Evolutionary conservation across 2,329 filamentous ascomycete species (phyloP).

Genomic region (Phyllosticta capitalensis): DNA sequence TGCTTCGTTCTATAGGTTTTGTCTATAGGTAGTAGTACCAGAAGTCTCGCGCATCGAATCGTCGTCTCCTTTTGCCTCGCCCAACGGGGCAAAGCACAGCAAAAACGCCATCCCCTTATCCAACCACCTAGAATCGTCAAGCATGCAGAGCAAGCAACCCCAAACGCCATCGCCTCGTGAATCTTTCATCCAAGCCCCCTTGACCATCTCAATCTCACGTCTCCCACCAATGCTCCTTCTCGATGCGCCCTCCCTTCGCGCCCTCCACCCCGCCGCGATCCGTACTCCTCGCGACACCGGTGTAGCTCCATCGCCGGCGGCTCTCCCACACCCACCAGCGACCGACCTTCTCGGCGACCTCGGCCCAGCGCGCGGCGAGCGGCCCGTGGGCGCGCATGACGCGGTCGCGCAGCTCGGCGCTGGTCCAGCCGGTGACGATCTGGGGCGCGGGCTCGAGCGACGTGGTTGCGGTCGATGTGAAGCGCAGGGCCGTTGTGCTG

Average conservation of each 20-base stretch:
- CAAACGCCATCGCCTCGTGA: too few relatives aligned
- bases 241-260: constrained; percentile 15
- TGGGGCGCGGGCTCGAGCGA: constrained; percentile 23
- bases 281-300: constrained; percentile 15
- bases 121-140: too few relatives aligned
- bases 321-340: constrained; percentile 32
- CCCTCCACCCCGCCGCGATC: constrained; percentile 16
- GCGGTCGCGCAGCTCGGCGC: constrained; percentile 21
- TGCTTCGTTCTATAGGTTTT: too few relatives aligned
- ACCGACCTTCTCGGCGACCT: constrained; percentile 27
- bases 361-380: constrained; percentile 28
- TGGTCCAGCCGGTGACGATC: constrained; percentile 4
- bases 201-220: too few relatives aligned
- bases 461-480: constrained; percentile 27
- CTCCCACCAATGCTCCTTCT: constrained; percentile 20
- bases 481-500: constrained; percentile 20
- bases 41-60: too few relatives aligned
- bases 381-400: constrained; percentile 21
- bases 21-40: too few relatives aligned
- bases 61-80: too few relatives aligned
- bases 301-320: constrained; percentile 18
- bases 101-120: too few relatives aligned
- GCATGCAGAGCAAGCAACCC: too few relatives aligned
- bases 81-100: too few relatives aligned
- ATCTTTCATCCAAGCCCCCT: too few relatives aligned